Evolutionary conservation across 148 eudicot species (phyloP), one percentile per base, ranked within the genome.

Genomic region (Silene uniflora): DNA sequence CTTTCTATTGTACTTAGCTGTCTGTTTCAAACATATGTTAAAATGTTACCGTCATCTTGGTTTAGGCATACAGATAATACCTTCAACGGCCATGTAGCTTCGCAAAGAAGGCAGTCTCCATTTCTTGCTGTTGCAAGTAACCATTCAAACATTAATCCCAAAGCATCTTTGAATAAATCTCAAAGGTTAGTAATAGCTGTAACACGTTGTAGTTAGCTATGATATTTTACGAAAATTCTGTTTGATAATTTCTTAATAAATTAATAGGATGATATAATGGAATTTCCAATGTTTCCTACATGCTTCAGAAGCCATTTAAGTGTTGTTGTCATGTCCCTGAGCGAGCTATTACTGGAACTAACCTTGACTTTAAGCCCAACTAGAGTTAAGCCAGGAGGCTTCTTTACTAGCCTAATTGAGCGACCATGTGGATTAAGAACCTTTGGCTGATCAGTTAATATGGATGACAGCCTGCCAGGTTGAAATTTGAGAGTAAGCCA

Each of bases 41-140:
- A 39, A 42, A 44, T 14, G 63, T 49, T 61, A n/a, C 3, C 35
- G 18, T 62, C 61, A 21, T 69, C 79, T 10, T 68, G 56, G 44
- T 62, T 47, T 77, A 77, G 74, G 68, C 72, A 77, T 62, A 70
- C 80, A 77, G 71, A 52, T 77, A 21, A 19, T 29, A 52, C 62
- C 80, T 72, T 74, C 25, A 47, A 29, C 58, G 32, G 24, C 80
- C 21, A 64, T 63, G 70, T 71, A 77, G 47, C 75, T 77, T 49
- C 75, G 63, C 63, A 78, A 67, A 72, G 71, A 72, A 78, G 75
- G 47, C 75, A 71, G 55, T 54, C 71, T 19, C 80, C 75, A 62
- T 62, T 58, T 27, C 23, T 75, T 49, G 68, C 44, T 52, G 71
- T 17, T 62, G 75, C 64, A 35, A 52, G 44, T 6, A 63, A 46